Conservation (phyloP, 2,329 filamentous ascomycete species). For the Aureobasidium sp. region DNA sequence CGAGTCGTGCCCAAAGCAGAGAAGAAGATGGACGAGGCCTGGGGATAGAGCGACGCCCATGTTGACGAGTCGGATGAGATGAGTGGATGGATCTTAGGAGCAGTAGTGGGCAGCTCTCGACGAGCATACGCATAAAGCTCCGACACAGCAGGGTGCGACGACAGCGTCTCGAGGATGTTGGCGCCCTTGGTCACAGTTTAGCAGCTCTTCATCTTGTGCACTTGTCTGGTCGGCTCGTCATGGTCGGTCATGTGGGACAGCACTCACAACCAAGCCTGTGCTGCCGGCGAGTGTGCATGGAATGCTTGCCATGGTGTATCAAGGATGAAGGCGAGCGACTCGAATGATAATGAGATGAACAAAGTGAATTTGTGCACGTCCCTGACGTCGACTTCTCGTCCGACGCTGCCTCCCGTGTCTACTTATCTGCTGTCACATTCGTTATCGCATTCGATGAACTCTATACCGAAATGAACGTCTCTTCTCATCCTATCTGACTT, state of each 20-base stretch:
- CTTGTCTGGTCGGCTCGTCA: background rate
- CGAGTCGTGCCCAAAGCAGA: conserved; percentile 76
- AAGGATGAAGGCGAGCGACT: no score
- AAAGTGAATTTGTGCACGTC: no score
- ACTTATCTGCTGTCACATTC: background rate
- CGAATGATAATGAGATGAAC: no score
- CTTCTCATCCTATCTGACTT: background rate
- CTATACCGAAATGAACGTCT: background rate
- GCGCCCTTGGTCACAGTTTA: conserved; percentile 49
- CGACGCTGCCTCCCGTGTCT: background rate
- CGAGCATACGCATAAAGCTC: conserved; percentile 60
- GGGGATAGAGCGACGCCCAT: conserved; percentile 59
- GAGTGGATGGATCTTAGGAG: conserved; percentile 57
- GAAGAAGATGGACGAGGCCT: conserved; percentile 60
- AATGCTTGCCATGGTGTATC: conserved; percentile 21
- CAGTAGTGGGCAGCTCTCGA: conserved; percentile 50
- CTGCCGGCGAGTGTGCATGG: conserved; percentile 53
- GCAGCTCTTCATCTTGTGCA: conserved; percentile 22
- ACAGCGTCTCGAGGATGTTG: conserved; percentile 61
- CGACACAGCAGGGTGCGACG: conserved; percentile 47
- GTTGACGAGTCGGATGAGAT: conserved; percentile 59
- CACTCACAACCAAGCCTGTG: conserved; percentile 54
- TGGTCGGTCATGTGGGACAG: background rate
- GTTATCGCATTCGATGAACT: background rate
- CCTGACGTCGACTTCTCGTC: background rate